Evolutionary conservation across 2,329 filamentous ascomycete species (phyloP).

Genomic region (Diaporthe caulivora): DNA sequence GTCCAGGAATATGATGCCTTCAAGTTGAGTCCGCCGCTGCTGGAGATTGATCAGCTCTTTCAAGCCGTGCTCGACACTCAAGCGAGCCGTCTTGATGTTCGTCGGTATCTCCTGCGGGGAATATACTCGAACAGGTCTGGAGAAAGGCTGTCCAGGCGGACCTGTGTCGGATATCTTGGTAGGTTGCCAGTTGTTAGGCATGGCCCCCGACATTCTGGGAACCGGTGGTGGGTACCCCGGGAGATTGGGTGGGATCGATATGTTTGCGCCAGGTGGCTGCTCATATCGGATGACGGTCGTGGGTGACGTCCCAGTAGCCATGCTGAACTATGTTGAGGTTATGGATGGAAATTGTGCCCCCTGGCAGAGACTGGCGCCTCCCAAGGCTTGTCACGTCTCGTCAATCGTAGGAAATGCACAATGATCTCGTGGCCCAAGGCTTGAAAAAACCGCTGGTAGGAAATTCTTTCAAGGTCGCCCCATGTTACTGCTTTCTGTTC

Average conservation of each 20-base stretch:
- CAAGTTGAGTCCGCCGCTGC: constrained; percentile 43
- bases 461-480: background rate
- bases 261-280: background rate
- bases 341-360: background rate
- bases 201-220: constrained; percentile 5
- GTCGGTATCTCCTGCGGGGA: constrained; percentile 41
- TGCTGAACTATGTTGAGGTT: background rate
- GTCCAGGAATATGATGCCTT: constrained; percentile 54
- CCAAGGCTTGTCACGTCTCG: background rate
- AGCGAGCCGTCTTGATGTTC: constrained; percentile 42
- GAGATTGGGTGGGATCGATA: background rate
- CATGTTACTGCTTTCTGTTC: background rate
- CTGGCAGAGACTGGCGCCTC: too few relatives aligned
- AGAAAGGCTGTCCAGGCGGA: background rate
- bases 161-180: background rate
- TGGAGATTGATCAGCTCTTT: constrained; percentile 51
- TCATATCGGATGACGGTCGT: constrained; percentile 7
- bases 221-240: background rate
- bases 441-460: background rate
- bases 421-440: background rate
- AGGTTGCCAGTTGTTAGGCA: background rate
- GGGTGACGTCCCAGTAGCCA: constrained; percentile 16
- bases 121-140: constrained; percentile 36
- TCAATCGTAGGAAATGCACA: background rate
- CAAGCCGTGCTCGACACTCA: constrained; percentile 48